Conservation (phyloP, 306 rosid species). For the Luffa acutangula region DNA sequence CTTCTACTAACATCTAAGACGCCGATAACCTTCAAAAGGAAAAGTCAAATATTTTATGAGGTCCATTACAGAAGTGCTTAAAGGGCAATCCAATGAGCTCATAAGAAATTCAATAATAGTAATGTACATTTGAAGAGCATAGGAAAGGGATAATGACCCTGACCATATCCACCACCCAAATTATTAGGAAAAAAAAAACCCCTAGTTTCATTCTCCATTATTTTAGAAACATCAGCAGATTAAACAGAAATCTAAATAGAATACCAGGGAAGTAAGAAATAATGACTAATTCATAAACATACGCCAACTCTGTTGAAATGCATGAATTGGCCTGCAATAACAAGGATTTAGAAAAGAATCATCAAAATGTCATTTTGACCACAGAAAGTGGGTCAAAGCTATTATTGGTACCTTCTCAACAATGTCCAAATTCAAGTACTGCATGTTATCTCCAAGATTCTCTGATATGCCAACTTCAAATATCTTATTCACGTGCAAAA, state of each 20-base stretch:
- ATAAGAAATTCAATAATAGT: not conserved
- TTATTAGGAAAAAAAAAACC: not conserved
- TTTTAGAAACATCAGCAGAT: not conserved
- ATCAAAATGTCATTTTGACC: constrained; percentile 14
- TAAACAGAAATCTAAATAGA: not conserved
- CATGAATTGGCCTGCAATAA: constrained; percentile 59
- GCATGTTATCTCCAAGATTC: constrained; percentile 58
- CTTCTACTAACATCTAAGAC: constrained; percentile 77
- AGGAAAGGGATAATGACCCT: not conserved
- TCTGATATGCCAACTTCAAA: constrained; percentile 95
- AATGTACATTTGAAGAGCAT: not conserved
- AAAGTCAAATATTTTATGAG: constrained; percentile 1
- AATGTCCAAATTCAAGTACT: constrained; percentile 58
- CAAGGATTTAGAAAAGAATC: not conserved
- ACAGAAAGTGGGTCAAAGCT: constrained; percentile 10
- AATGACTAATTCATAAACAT: constrained; percentile 80
- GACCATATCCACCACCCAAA: not conserved
- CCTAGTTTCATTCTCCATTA: not conserved
- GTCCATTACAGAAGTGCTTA: constrained; percentile 7
- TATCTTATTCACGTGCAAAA: constrained; percentile 81
- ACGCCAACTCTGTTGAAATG: constrained; percentile 83
- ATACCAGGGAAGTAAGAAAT: not conserved
- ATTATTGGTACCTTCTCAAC: constrained; percentile 51
- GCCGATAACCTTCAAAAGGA: constrained; percentile 62
- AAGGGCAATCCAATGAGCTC: not conserved